These are phyloP conservation scores for Mycena latifolia DNA, from an alignment of 768 basidiomycete species.

Conservation along the genomic window DNA sequence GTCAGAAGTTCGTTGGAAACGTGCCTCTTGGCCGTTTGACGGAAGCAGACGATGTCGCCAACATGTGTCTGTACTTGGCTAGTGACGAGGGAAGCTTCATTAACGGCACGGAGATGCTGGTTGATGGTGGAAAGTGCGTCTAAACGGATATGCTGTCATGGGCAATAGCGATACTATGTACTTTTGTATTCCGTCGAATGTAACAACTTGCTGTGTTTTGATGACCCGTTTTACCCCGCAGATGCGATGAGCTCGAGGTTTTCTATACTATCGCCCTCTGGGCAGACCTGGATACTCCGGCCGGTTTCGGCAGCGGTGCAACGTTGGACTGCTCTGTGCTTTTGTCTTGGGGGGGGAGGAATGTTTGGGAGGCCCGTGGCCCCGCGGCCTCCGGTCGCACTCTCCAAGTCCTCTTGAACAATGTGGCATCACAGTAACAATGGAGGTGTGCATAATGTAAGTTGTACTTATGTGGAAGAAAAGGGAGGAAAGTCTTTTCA, in stretches of 20 bases:
- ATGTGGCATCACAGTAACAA: not conserved
- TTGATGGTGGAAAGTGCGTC: conserved; percentile 26
- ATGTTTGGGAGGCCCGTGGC: not conserved
- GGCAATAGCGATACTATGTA: conserved; percentile 25
- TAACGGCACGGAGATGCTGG: conserved; percentile 25
- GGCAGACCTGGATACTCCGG: conserved; percentile 22
- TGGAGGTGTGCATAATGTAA: too few relatives aligned
- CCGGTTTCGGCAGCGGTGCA: conserved; percentile 18
- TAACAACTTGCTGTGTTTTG: conserved; percentile 1
- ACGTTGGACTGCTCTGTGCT: conserved; percentile 15
- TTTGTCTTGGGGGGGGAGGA: not conserved
- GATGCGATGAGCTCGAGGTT: conserved; percentile 22
- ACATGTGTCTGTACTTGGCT: conserved; percentile 28
- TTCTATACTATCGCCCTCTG: conserved; percentile 21
- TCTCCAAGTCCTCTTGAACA: too few relatives aligned
- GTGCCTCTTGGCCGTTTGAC: conserved; percentile 27
- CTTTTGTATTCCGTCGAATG: conserved; percentile 19
- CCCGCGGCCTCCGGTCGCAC: too few relatives aligned
- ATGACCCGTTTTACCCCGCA: conserved; percentile 8
- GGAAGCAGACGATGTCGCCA: conserved; percentile 25
- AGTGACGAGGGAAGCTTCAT: conserved; percentile 27
- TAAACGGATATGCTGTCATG: conserved; percentile 21
- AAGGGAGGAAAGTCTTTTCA: conserved; percentile 1
- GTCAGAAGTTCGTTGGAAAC: conserved; percentile 24
- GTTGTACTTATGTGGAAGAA: too few relatives aligned